These are phyloP conservation scores for Phylloporus sp. DNA, from an alignment of 1,284 basidiomycete genomes.

Conservation along the genomic window DNA sequence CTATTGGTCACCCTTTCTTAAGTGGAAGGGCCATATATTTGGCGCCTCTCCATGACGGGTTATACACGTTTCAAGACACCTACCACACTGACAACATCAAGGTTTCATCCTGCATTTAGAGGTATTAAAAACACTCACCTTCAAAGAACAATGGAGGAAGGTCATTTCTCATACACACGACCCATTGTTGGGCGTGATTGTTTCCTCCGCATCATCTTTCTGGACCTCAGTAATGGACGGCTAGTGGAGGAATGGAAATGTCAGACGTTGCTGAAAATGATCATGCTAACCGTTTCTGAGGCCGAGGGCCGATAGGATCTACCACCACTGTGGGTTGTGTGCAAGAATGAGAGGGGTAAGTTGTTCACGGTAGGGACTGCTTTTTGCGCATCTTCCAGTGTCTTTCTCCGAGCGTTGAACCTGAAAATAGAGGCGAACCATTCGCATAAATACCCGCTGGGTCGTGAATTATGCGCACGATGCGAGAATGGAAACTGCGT, in stretches of 20 bases:
- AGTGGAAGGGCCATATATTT: no score
- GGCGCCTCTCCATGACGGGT: no score
- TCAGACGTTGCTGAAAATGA: background rate
- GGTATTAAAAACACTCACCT: no score
- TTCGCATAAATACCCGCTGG: background rate
- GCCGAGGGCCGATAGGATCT: background rate
- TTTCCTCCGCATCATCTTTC: background rate
- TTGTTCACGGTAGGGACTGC: slow-evolving; percentile 3
- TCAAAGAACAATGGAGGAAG: no score
- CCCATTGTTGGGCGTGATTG: no score
- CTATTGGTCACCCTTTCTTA: no score
- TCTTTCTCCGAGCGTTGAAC: slow-evolving; percentile 11
- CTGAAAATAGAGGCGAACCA: background rate
- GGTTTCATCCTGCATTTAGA: no score
- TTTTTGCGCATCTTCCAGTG: background rate
- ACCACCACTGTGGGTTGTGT: no score
- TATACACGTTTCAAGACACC: no score
- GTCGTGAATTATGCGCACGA: slow-evolving; percentile 7
- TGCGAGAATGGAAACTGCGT: slow-evolving; percentile 18
- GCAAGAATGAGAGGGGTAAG: background rate
- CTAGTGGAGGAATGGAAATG: background rate
- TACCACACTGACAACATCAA: no score
- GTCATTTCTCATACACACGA: no score
- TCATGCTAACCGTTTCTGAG: background rate
- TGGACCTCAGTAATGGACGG: background rate